These are phyloP conservation scores for Calvatia gigantea DNA, from an alignment of 768 basidiomycete genomes.

Conservation along the genomic window DNA sequence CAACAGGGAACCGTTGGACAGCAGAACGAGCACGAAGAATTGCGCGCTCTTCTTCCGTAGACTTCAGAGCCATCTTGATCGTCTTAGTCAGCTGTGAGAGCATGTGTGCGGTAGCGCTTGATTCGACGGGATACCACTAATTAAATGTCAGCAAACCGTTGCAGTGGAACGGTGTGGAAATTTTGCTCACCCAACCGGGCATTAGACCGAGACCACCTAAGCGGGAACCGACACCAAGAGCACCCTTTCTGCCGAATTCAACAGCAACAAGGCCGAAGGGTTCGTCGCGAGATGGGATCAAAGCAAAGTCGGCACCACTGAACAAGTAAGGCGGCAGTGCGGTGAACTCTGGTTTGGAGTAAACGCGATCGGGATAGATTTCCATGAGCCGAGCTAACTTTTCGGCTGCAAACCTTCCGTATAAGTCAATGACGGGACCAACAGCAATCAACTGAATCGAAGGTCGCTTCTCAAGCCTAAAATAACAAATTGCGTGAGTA, in stretches of 20 bases:
- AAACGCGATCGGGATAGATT: conserved; percentile 90
- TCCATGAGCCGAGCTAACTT: conserved; percentile 93
- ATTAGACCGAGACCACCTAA: conserved; percentile 93
- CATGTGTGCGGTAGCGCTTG: conserved; percentile 90
- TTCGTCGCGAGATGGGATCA: conserved; percentile 95
- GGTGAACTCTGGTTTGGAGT: conserved; percentile 96
- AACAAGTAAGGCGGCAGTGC: conserved; percentile 90
- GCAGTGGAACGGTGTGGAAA: background rate
- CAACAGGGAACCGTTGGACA: conserved; percentile 94
- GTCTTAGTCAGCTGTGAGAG: conserved; percentile 92
- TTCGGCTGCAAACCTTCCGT: conserved; percentile 93
- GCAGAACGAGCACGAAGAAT: conserved; percentile 92
- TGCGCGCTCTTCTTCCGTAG: conserved; percentile 86
- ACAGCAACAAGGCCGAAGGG: conserved; percentile 96
- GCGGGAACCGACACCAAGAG: conserved; percentile 91
- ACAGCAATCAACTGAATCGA: conserved; percentile 86
- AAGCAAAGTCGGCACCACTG: conserved; percentile 91
- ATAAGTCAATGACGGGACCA: conserved; percentile 93
- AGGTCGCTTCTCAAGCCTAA: conserved; percentile 79
- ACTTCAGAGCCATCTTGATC: conserved; percentile 90
- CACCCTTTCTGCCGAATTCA: conserved; percentile 95
- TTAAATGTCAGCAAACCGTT: conserved; percentile 4
- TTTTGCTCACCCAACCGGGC: conserved; percentile 87
- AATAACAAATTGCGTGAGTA: conserved; percentile 10
- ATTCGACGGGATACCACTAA: conserved; percentile 97